Percentiles rank a stretch among this genome's conserved stretches.
Conservation (phyloP, 306 rosid genomes). For the Casuarina glauca region DNA sequence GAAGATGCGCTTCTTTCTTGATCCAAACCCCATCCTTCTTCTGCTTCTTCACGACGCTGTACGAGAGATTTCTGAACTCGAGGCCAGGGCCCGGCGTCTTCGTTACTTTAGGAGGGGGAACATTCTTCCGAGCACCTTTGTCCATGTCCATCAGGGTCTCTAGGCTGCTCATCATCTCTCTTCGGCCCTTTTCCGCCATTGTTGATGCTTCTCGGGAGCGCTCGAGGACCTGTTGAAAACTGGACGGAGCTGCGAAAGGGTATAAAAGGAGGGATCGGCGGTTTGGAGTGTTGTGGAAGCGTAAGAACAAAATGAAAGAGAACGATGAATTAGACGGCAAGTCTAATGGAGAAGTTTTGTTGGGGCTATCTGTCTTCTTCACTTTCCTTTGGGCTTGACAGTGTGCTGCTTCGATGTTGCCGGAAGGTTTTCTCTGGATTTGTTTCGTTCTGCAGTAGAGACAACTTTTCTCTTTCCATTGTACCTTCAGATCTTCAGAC, state of each 20-base stretch:
- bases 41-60: conserved; percentile 61
- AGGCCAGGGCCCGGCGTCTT: conserved; percentile 61
- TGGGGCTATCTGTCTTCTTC: too few relatives aligned
- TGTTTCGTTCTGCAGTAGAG: conserved; percentile 32
- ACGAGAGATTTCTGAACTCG: conserved; percentile 68
- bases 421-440: conserved; percentile 28
- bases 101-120: conserved; percentile 29
- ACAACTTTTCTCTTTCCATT: conserved; percentile 18
- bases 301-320: conserved; percentile 25
- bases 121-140: conserved; percentile 23
- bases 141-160: conserved; percentile 61
- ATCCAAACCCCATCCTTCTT: conserved; percentile 76
- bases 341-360: not conserved
- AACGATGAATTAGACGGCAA: conserved; percentile 46
- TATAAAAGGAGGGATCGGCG: conserved; percentile 28
- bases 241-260: conserved; percentile 26
- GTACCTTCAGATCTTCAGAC: conserved; percentile 12
- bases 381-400: conserved; percentile 46
- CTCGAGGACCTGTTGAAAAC: conserved; percentile 26
- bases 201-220: conserved; percentile 23
- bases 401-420: conserved; percentile 37
- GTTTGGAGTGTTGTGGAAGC: conserved; percentile 12
- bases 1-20: conserved; percentile 68
- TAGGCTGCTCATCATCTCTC: conserved; percentile 45
- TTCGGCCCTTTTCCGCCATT: conserved; percentile 45